Conservation (phyloP, 2,329 filamentous ascomycete species). For the Arachnomyces sp. region DNA sequence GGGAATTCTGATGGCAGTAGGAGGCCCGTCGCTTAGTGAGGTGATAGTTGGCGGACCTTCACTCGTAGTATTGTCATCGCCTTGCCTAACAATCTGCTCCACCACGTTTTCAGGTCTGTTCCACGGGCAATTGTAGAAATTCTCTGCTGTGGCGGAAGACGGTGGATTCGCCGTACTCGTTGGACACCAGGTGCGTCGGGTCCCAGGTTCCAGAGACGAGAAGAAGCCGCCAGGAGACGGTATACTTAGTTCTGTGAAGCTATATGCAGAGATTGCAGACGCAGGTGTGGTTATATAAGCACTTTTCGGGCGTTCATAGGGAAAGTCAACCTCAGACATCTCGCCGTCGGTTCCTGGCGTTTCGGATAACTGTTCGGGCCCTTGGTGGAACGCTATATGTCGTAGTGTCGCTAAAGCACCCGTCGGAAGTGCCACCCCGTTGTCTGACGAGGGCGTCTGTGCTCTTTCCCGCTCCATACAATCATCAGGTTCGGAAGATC, state of each 20-base stretch:
- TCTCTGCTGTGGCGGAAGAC: constrained; percentile 83
- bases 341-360: constrained; percentile 48
- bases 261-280: constrained; percentile 56
- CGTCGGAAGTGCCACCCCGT: constrained; percentile 66
- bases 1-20: constrained; percentile 55
- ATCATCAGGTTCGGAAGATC: too few species aligned
- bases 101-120: constrained; percentile 47
- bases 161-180: constrained; percentile 53
- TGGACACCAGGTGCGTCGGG: constrained; percentile 75
- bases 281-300: constrained; percentile 39
- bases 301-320: constrained; percentile 41
- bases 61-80: constrained; percentile 25
- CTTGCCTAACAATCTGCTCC: constrained; percentile 44
- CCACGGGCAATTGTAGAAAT: constrained; percentile 86
- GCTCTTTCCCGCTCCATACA: constrained; percentile 15
- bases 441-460: constrained; percentile 25
- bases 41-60: constrained; percentile 29
- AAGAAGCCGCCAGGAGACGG: constrained; percentile 92
- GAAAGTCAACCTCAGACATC: constrained; percentile 54
- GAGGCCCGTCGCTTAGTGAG: constrained; percentile 52
- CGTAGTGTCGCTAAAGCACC: constrained; percentile 74
- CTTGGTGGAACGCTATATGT: constrained; percentile 54
- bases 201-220: constrained; percentile 67
- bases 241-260: constrained; percentile 74
- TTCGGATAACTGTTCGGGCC: constrained; percentile 32